Evolutionary conservation across 305 asterid genomes (phyloP), one percentile per base, ranked within the genome.

Genomic region (Solanum chacoense): DNA sequence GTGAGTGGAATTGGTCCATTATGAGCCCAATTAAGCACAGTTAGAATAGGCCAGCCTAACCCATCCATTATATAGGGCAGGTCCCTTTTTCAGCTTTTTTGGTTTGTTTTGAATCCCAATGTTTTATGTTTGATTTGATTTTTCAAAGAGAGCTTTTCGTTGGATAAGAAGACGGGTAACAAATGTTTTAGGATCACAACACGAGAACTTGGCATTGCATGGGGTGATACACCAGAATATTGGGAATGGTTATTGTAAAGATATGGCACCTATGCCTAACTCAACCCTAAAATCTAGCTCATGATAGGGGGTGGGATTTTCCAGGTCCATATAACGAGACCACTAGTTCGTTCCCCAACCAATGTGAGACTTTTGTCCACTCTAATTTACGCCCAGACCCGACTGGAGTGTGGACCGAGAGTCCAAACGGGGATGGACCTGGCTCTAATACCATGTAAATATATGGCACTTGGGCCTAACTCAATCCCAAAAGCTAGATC

Each of bases 171-270:
- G 87, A 90, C 67, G 42, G 91, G 93, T 38, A 91, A 92, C 77
- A 91, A 91, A 55, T 88, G 90, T 84, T 90, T 86, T 38, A 78
- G 83, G 71, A 20, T 88, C 28, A 87, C 91, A 88, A 90, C 92
- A 74, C 72, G 88, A 35, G 88, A 88, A 29, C 87, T 91, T 24
- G 42, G 29, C 13, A 87, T 92, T 71, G 37, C 88, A 11, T 89
- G 91, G 91, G 91, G 86, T 24, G 42, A 88, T 34, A 11, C 20
- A 22, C 55, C 87, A 7, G n/a, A 20, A 14, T 38, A 67, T 77
- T 88, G 91, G 91, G 34, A 75, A 59, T 90, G 91, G 91, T 65
- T 36, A 20, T 59, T 59, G 11, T 59, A 59, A 7, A 59, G 0
- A 7, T 59, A 20, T 59, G 11, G 0, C 11, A 59, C 69, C 0